Evolutionary conservation across 768 basidiomycete species (phyloP), one percentile per base, ranked within the genome.

Genomic region (Suillus fuscotomentosus): DNA sequence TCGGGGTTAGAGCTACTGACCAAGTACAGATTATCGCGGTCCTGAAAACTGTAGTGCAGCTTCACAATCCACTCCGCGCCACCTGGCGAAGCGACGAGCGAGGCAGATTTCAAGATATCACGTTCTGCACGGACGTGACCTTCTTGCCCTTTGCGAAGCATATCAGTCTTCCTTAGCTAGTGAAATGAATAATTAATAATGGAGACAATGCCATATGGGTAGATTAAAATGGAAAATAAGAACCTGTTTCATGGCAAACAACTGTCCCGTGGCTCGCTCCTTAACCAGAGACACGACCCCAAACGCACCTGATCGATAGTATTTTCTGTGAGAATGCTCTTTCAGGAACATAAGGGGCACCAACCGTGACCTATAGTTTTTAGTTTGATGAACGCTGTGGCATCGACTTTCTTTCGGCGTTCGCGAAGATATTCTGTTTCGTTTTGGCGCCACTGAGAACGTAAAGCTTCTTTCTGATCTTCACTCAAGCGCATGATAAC

Each of bases 201-300:
- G 64, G 64, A 68, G 24, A 31, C 6, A 53, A 17, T 36, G 45
- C 51, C 51, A 53, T 53, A 53, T 68, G 68, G 72, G 68, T 71
- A 69, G 65, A 76, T 72, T 48, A 69, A 69, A 68, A 67, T 61
- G 68, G 56, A 70, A 41, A 31, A 66, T 51, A 65, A 68, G 76
- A 73, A 93, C 92, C 89, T 98, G 92, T 77, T 98, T 99, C 94
- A 99, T 98, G 61, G 95, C 95, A 72, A 88, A 98, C 54, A 98
- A 80, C 66, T 87, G 85, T 20, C 93, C 92, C 5, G 88, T 86
- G 31, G 85, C 82, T 70, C 85, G 86, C 77, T 98, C 95, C 76
- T 83, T 87, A 45, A 97, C 97, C 59, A 99, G 86, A 11, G 90
- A 92, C 20, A 99, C 97, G 53, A 98, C 96, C 1, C 96, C 97